phyloP scores from a whole-genome alignment of 1,139 yeast species.

The Yamadazyma kanchanaburiensis region DNA sequence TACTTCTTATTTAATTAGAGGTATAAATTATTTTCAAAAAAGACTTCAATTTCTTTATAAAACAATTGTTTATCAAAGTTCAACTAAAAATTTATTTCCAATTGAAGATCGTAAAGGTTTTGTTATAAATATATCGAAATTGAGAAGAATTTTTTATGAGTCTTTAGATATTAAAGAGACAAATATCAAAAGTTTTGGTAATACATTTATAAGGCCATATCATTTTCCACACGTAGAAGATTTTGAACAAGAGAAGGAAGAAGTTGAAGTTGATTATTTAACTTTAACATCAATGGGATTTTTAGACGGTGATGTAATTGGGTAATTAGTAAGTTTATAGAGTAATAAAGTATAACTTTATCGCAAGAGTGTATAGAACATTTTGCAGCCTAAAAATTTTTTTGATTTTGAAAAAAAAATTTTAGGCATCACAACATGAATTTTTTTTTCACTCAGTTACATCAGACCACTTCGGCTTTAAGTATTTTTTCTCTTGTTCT shows the following conservation, averaged over 20 bases:
- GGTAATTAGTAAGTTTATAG: too few species aligned
- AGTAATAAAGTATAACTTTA: too few species aligned
- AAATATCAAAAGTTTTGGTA: slow-evolving; percentile 23
- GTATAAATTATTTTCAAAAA: slow-evolving; percentile 25
- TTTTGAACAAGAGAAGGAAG: slow-evolving; percentile 3
- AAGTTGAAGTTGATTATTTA: slow-evolving; percentile 13
- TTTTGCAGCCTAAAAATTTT: too few species aligned
- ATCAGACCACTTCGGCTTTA: too few species aligned
- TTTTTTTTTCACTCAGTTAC: too few species aligned
- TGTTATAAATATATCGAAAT: slow-evolving; percentile 22
- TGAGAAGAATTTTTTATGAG: slow-evolving; percentile 24
- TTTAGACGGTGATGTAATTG: slow-evolving; percentile 12
- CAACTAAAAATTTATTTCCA: slow-evolving; percentile 23
- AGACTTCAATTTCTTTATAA: slow-evolving; percentile 15
- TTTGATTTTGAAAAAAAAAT: too few species aligned
- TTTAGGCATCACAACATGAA: too few species aligned
- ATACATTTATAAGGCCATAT: slow-evolving; percentile 21
- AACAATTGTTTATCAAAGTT: slow-evolving; percentile 24
- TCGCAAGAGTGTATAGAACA: too few species aligned
- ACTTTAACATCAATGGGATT: slow-evolving; percentile 17
- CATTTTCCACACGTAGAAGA: slow-evolving; percentile 28
- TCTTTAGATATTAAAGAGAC: slow-evolving; percentile 25
- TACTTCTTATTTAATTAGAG: slow-evolving; percentile 31
- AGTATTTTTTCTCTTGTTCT: too few species aligned
- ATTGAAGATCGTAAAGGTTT: slow-evolving; percentile 26